A percentile compares a stretch with the other conserved stretches of the same genome.
Conservation (phyloP, 2,329 filamentous ascomycete genomes). For the Helminthosporium solani region DNA sequence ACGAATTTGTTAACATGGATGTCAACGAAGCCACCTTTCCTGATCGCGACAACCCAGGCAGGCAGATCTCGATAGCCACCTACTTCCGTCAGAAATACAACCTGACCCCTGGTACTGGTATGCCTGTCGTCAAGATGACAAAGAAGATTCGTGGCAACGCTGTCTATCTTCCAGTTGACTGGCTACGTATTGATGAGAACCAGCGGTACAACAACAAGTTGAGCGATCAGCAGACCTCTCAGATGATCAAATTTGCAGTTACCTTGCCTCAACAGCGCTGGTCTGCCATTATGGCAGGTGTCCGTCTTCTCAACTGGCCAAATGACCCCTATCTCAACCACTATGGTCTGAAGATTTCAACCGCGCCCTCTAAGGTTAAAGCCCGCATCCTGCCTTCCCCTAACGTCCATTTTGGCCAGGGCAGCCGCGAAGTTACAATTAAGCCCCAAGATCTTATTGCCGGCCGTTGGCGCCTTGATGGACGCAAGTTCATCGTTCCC, state of each 20-base stretch:
- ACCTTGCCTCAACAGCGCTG: constrained; percentile 71
- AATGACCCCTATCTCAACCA: constrained; percentile 68
- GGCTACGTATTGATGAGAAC: constrained; percentile 54
- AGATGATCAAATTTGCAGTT: constrained; percentile 94
- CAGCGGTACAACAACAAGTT: constrained; percentile 62
- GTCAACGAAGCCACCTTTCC: constrained; percentile 50
- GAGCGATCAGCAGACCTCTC: constrained; percentile 64
- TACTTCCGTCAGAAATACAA: constrained; percentile 59
- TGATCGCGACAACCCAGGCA: constrained; percentile 62
- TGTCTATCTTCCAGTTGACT: constrained; percentile 58
- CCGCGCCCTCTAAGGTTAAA: constrained; percentile 61
- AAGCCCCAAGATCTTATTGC: constrained; percentile 47
- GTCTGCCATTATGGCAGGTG: constrained; percentile 65
- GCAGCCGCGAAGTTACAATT: constrained; percentile 27
- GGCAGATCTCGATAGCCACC: constrained; percentile 53
- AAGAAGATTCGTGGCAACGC: constrained; percentile 47
- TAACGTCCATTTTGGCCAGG: constrained; percentile 62
- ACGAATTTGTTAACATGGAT: constrained; percentile 48
- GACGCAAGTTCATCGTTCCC: constrained; percentile 70
- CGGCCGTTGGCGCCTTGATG: constrained; percentile 86
- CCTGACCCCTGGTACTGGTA: constrained; percentile 47
- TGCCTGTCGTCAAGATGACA: constrained; percentile 62
- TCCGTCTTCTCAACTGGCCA: constrained; percentile 66
- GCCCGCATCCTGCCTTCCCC: constrained; percentile 73
- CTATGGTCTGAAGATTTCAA: constrained; percentile 72